phyloP scores from a whole-genome alignment of 495 filamentous ascomycete species.

The Aspergillus mulundensis region DNA sequence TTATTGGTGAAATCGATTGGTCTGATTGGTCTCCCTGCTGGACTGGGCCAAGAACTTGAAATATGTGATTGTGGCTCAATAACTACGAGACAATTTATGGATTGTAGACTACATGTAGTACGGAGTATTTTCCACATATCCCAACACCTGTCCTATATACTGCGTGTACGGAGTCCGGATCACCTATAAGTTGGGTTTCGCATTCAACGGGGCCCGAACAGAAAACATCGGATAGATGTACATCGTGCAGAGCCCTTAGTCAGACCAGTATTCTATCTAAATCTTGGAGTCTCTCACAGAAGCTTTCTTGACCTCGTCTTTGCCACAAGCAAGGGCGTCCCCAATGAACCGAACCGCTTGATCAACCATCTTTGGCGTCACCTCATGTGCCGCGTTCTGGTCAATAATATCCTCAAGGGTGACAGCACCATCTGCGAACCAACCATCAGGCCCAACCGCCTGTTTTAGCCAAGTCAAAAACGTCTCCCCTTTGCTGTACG shows the following conservation, averaged over 20 bases:
- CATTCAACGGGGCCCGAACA: no score
- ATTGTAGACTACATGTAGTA: no score
- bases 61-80: neutral
- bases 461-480: conserved; percentile 71
- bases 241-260: neutral
- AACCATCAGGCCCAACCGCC: conserved; percentile 47
- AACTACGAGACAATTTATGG: no score
- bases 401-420: conserved; percentile 72
- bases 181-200: no score
- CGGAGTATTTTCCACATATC: no score
- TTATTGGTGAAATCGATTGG: neutral
- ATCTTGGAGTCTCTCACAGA: conserved; percentile 41
- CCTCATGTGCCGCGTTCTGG: conserved; percentile 66
- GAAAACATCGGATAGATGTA: no score
- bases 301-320: conserved; percentile 22
- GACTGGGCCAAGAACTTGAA: neutral
- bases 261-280: conserved; percentile 12
- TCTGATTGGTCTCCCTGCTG: neutral
- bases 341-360: conserved; percentile 66
- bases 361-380: conserved; percentile 65
- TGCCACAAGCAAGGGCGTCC: conserved; percentile 35
- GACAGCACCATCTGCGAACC: conserved; percentile 56
- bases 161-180: no score
- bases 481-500: conserved; percentile 61
- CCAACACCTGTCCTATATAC: no score